Evolutionary conservation across 805 yeast genomes (phyloP).

Genomic region (Barnettozyma californica): DNA sequence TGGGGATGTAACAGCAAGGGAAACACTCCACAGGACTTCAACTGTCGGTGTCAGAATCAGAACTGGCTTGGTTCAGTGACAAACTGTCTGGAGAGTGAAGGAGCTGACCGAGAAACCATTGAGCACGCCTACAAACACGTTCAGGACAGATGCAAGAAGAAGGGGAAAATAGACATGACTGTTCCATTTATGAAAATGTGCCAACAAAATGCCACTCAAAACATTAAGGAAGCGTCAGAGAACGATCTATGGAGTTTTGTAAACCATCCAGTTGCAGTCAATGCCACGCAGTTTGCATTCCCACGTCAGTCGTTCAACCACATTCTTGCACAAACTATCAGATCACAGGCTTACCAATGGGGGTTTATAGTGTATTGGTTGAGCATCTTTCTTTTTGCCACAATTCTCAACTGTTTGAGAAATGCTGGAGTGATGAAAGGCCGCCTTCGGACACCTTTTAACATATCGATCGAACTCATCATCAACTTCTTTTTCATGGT

Average conservation of each 20-base stretch:
- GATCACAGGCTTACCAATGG: slow-evolving; percentile 41
- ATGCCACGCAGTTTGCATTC: slow-evolving; percentile 28
- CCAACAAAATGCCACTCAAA: slow-evolving; percentile 31
- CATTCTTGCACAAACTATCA: slow-evolving; percentile 30
- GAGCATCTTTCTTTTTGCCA: slow-evolving; percentile 28
- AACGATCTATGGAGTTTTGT: slow-evolving; percentile 23
- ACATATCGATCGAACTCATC: slow-evolving; percentile 21
- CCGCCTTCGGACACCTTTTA: slow-evolving; percentile 13
- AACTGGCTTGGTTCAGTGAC: slow-evolving; percentile 42
- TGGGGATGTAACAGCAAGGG: slow-evolving; percentile 39
- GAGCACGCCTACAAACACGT: slow-evolving; percentile 37
- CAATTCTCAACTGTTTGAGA: slow-evolving; percentile 26
- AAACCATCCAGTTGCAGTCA: slow-evolving; percentile 30
- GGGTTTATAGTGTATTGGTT: slow-evolving; percentile 39
- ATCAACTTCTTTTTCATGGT: slow-evolving; percentile 29
- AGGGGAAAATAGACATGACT: slow-evolving; percentile 30
- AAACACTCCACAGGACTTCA: slow-evolving; percentile 29
- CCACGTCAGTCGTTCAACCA: slow-evolving; percentile 33
- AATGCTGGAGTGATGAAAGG: slow-evolving; percentile 23
- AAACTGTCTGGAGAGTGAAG: slow-evolving; percentile 32
- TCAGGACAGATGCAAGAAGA: slow-evolving; percentile 31
- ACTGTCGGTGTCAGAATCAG: slow-evolving; percentile 37
- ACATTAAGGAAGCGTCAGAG: slow-evolving; percentile 26
- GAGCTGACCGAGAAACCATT: slow-evolving; percentile 19
- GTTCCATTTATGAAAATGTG: slow-evolving; percentile 28